These are phyloP conservation scores for Pelargonium nanum DNA, from an alignment of 345 rosid genomes.

Conservation along the genomic window DNA sequence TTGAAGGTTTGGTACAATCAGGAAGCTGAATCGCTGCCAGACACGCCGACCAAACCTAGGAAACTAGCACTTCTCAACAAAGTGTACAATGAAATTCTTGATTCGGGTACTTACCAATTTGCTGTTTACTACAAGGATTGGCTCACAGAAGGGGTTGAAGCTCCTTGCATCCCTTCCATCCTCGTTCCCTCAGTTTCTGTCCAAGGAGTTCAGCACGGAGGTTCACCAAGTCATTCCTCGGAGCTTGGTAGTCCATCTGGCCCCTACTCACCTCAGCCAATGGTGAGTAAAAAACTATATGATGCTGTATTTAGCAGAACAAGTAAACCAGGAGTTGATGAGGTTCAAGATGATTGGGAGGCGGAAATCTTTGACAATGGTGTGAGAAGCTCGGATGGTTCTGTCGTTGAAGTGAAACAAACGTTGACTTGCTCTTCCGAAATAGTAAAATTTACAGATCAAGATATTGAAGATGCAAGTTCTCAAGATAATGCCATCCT, in stretches of 20 bases:
- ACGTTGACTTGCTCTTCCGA: slow-evolving; percentile 22
- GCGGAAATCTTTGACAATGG: slow-evolving; percentile 10
- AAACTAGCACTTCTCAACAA: slow-evolving; percentile 46
- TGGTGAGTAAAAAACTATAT: slow-evolving; percentile 45
- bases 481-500: slow-evolving; percentile 17
- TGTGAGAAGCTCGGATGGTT: slow-evolving; percentile 20
- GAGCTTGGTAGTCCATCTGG: slow-evolving; percentile 23
- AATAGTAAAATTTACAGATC: slow-evolving; percentile 19
- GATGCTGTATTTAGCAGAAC: slow-evolving; percentile 30
- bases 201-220: slow-evolving; percentile 13
- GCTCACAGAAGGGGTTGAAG: slow-evolving; percentile 47
- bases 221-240: slow-evolving; percentile 23
- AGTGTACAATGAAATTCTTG: slow-evolving; percentile 42
- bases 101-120: slow-evolving; percentile 46
- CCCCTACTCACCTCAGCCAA: slow-evolving; percentile 34
- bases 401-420: slow-evolving; percentile 27
- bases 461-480: slow-evolving; percentile 16
- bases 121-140: slow-evolving; percentile 62
- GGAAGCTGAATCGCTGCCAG: slow-evolving; percentile 36
- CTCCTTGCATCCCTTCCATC: slow-evolving; percentile 43
- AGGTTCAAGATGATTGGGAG: slow-evolving; percentile 18
- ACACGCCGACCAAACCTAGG: slow-evolving; percentile 21
- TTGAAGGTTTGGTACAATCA: slow-evolving; percentile 43
- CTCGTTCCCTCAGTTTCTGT: slow-evolving; percentile 30
- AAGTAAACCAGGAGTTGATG: slow-evolving; percentile 20